Base-by-base conservation (phyloP, 345 rosid species). In the Salix purpurea region DNA sequence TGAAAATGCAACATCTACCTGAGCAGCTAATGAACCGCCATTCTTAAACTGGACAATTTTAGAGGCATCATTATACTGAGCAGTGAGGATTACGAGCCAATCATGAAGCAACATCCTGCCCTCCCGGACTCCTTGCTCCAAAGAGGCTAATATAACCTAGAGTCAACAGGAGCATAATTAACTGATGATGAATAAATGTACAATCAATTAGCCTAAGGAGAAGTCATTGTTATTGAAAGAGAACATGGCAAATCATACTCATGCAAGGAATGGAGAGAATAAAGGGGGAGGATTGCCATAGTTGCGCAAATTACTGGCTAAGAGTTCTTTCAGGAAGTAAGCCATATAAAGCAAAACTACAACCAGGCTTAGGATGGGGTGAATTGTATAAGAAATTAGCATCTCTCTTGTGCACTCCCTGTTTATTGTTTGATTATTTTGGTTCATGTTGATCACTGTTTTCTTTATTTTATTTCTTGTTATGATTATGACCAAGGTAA, bases 81-180 rank as follows among this genome's bases (percentile, higher is more conserved):
- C 91, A 42, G 90, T 87, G 75, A 92, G 93, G 75, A 96, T 92
- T 50, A 96, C 95, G 56, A 93, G 97, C 99, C 99, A 96, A 87
- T 96, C 99, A 76, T 90, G 94, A 79, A 93, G 95, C 80, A 96
- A 83, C 76, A 88, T 88, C 81, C 99, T 91, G 37, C 97, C 98
- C 86, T 93, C 98, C 82, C 97, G 87, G 76, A 96, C 92, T 83
- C 99, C 97, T 82, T 93, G 88, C 76, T 90, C 98, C 81, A 96
- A 77, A 72, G 98, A 93, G 69, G 93, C 96, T 83, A 87, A 83
- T 87, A 93, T 93, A 65, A 93, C 97, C 97, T 93, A 50, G 56
- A 73, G 39, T 72, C 48, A 24, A 64, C 32, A 77, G 60, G 42
- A 2, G 52, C 24, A 75, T 40, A 48, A 68, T 58, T 15, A 69